These are phyloP conservation scores for Chaetoscypha palmicola DNA, from an alignment of 2,329 filamentous ascomycete genomes.

Conservation along the genomic window DNA sequence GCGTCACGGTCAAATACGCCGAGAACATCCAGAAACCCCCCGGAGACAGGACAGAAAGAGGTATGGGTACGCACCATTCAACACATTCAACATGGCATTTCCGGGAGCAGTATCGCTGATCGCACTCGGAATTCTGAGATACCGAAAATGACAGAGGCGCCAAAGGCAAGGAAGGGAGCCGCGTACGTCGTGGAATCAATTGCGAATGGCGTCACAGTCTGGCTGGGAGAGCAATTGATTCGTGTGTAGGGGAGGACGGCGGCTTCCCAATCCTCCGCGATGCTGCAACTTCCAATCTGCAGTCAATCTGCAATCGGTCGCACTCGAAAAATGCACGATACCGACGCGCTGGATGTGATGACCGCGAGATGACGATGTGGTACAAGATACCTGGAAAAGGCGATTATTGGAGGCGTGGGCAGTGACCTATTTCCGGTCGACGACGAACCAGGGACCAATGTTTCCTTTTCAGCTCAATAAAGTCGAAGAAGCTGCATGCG, in stretches of 20 bases:
- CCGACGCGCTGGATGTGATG: conserved; percentile 3
- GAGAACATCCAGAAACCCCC: no score
- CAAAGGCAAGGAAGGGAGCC: not conserved
- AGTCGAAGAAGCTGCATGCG: not conserved
- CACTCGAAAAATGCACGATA: conserved; percentile 1
- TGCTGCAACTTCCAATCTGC: not conserved
- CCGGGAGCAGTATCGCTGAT: not conserved
- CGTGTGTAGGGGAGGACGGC: no score
- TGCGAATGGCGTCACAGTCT: not conserved
- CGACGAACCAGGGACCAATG: not conserved
- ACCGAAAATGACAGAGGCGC: not conserved
- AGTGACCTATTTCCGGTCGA: conserved; percentile 7
- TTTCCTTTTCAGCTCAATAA: conserved; percentile 2
- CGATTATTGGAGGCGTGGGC: not conserved
- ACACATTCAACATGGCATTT: not conserved
- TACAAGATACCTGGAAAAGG: conserved; percentile 1
- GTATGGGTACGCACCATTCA: not conserved
- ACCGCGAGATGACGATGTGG: conserved; percentile 2
- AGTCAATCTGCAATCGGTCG: not conserved
- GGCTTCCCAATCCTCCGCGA: not conserved
- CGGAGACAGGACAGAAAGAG: not conserved
- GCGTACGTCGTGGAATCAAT: not conserved
- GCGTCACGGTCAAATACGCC: no score
- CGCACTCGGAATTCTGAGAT: not conserved
- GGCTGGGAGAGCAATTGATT: not conserved